These are phyloP conservation scores for Gloeophyllum trabeum DNA, from an alignment of 768 basidiomycete genomes.

Conservation along the genomic window DNA sequence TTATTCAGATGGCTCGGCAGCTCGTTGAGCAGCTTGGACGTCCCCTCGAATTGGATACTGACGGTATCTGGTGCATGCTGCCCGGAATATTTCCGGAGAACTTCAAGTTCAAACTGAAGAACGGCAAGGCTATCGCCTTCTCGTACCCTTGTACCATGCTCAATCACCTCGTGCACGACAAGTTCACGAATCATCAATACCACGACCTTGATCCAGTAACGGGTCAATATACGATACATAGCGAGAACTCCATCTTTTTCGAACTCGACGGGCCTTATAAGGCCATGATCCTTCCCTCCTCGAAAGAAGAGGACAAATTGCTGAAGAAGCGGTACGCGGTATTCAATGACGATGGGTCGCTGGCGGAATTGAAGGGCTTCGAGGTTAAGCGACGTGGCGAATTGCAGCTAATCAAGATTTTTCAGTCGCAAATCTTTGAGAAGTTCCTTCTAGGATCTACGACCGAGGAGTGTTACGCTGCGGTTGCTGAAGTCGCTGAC, in stretches of 20 bases:
- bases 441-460: conserved; percentile 91
- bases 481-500: conserved; percentile 87
- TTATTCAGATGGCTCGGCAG: conserved; percentile 97
- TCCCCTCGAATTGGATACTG: conserved; percentile 94
- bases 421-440: conserved; percentile 97
- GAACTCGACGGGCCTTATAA: conserved; percentile 97
- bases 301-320: conserved; percentile 97
- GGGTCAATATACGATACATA: conserved; percentile 77
- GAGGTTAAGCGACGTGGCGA: conserved; percentile 98
- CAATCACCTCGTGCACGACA: conserved; percentile 91
- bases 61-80: conserved; percentile 99
- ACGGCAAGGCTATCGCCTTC: conserved; percentile 79
- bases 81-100: conserved; percentile 97
- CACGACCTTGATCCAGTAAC: conserved; percentile 82
- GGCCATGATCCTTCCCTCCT: conserved; percentile 98
- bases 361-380: conserved; percentile 98
- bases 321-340: conserved; percentile 99
- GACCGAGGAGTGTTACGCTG: conserved; percentile 90
- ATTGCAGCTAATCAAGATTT: conserved; percentile 97
- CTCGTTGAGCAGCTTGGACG: conserved; percentile 97
- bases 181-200: conserved; percentile 97
- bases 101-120: conserved; percentile 86
- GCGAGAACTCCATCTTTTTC: conserved; percentile 99
- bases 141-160: conserved; percentile 99
- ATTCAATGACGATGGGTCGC: conserved; percentile 92